Base-by-base conservation (phyloP, 805 yeast species). In the Deakozyma indianensis region DNA sequence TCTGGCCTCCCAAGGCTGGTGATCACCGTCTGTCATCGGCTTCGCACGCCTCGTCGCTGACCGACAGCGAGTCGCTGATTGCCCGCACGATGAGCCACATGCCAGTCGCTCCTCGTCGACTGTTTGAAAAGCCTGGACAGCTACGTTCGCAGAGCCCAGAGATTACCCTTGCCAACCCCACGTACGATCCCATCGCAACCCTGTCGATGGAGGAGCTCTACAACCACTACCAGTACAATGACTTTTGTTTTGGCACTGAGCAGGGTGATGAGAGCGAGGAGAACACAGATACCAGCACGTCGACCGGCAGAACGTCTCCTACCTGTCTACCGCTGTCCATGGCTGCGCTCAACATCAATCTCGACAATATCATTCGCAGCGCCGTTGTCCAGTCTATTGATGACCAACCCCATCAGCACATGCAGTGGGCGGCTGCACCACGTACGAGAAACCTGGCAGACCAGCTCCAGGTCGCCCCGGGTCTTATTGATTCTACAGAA, bases 401-500 rank as follows among this genome's bases (percentile, higher is more conserved):
- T n/a, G 38, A 32, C 18, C 18, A 7, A 7, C 38, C 38, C 4
- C 38, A 11, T n/a, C 14, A 14, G 14, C 14, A 25, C 14, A 9
- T n/a, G 11, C 18, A 14, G 5, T 32, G 38, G 38, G 38, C 38
- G 18, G 5, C 38, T 11, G 11, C 38, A 5, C 11, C 38, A 5
- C 11, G 18, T 11, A 32, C 38, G 7, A 14, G 38, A 14, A 32
- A 32, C 38, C 38, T 32, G 18, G 18, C 38, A 5, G 38, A 32
- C 38, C 38, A 32, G 18, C 38, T 32, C 7, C 38, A 32, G 18
- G 38, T 32, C 16, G 38, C 38, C 11, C 38, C 38, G 11, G 38
- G 38, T 20, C 38, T 32, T 5, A 32, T 32, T n/a, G 38, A 32
- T n/a, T 32, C 38, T n/a, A 32, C 38, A 7, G 38, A 32, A n/a